phyloP scores from a whole-genome alignment of 2,329 filamentous ascomycete genomes.

The Claviceps spartinae region DNA sequence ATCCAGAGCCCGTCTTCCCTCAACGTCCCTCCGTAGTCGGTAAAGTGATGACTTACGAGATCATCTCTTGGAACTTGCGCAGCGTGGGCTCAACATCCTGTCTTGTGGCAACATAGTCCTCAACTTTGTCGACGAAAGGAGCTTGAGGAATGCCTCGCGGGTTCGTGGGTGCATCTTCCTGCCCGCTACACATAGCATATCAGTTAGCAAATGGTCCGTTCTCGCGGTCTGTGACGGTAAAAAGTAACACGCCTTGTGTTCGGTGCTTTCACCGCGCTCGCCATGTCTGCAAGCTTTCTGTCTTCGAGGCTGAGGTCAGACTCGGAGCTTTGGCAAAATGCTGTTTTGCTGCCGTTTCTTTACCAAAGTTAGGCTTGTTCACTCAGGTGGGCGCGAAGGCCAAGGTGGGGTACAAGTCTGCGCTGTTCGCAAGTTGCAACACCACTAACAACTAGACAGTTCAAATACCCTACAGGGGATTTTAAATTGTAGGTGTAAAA shows the following conservation, averaged over 20 bases:
- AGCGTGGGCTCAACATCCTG: conserved; percentile 70
- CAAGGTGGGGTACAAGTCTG: conserved; percentile 5
- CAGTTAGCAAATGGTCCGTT: neutral
- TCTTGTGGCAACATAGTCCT: conserved; percentile 71
- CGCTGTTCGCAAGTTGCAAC: neutral
- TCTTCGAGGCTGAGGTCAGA: conserved; percentile 10
- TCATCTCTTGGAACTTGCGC: conserved; percentile 85
- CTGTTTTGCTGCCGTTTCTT: conserved; percentile 19
- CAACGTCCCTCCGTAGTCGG: too few species aligned
- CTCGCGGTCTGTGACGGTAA: neutral
- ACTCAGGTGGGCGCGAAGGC: conserved; percentile 15
- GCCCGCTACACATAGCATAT: conserved; percentile 11
- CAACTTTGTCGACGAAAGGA: conserved; percentile 76
- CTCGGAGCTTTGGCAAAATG: conserved; percentile 13
- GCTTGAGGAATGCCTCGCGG: conserved; percentile 72
- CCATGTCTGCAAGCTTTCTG: conserved; percentile 21
- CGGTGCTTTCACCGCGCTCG: conserved; percentile 26
- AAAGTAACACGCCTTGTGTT: conserved; percentile 19
- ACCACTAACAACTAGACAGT: neutral
- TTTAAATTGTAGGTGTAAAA: neutral
- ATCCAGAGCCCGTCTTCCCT: too few species aligned
- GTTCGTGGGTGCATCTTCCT: conserved; percentile 50
- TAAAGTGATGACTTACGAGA: conserved; percentile 47
- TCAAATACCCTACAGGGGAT: neutral
- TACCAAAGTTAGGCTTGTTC: conserved; percentile 14